These are phyloP conservation scores for Casuarina cunninghamiana DNA, from an alignment of 306 rosid genomes.

Conservation along the genomic window DNA sequence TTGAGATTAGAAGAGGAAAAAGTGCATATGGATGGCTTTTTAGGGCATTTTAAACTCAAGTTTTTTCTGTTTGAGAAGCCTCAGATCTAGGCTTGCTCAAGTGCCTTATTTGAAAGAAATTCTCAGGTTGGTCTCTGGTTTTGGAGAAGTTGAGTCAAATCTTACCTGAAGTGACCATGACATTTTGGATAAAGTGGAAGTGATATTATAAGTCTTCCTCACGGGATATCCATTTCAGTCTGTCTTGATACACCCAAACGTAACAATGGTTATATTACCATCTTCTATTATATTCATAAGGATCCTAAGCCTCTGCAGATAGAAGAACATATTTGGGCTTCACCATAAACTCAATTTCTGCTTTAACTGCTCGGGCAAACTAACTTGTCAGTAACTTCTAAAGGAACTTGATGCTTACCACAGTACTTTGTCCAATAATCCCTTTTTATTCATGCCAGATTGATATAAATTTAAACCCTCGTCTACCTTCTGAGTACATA, in stretches of 20 bases:
- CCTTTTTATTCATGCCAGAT: conserved; percentile 49
- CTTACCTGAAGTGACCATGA: not conserved
- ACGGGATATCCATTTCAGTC: not conserved
- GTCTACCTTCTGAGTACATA: conserved; percentile 85
- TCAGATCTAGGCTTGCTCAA: conserved; percentile 1
- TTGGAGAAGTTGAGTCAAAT: not conserved
- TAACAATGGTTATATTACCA: not conserved
- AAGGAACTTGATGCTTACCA: conserved; percentile 3
- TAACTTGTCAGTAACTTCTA: not conserved
- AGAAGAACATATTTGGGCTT: not conserved
- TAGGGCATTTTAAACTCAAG: not conserved
- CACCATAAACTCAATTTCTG: conserved; percentile 3
- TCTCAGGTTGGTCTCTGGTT: conserved; percentile 1
- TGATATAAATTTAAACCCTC: conserved; percentile 74
- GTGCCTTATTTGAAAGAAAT: not conserved
- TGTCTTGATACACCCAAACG: not conserved
- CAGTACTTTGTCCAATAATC: conserved; percentile 12
- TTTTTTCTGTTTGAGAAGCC: conserved; percentile 15
- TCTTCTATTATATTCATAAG: not conserved
- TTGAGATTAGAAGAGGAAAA: conserved; percentile 16
- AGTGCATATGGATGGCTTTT: conserved; percentile 11
- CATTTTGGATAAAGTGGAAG: not conserved
- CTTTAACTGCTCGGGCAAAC: not conserved
- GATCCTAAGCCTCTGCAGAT: not conserved
- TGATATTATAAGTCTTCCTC: not conserved